Evolutionary conservation across 768 basidiomycete genomes (phyloP).

Genomic region (Lactifluus subvellereus): DNA sequence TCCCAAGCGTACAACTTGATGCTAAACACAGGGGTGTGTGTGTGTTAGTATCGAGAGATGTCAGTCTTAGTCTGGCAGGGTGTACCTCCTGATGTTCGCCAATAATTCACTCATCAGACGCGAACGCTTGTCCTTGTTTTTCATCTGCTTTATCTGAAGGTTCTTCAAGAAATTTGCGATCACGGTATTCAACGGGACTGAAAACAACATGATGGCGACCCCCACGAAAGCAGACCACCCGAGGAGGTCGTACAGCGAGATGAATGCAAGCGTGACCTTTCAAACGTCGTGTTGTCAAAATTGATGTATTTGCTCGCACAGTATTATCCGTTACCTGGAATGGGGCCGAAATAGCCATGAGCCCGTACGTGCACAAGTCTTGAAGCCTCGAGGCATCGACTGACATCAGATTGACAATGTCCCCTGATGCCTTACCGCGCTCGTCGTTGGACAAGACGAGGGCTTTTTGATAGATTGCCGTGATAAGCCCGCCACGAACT

Average conservation of each 20-base stretch:
- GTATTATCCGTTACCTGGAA: slow-evolving; percentile 50
- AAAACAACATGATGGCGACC: slow-evolving; percentile 81
- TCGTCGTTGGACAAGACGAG: slow-evolving; percentile 84
- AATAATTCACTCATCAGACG: slow-evolving; percentile 91
- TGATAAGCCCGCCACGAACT: slow-evolving; percentile 84
- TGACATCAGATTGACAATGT: slow-evolving; percentile 92
- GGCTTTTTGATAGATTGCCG: slow-evolving; percentile 80
- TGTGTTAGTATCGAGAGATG: background rate
- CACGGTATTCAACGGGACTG: slow-evolving; percentile 65
- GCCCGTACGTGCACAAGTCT: slow-evolving; percentile 74
- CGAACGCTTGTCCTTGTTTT: slow-evolving; percentile 79
- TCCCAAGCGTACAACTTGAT: slow-evolving; percentile 97
- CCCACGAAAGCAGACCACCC: slow-evolving; percentile 92
- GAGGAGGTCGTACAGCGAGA: slow-evolving; percentile 83
- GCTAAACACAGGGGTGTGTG: slow-evolving; percentile 33
- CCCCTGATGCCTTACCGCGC: slow-evolving; percentile 73
- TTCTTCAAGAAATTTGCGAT: slow-evolving; percentile 66
- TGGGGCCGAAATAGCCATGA: slow-evolving; percentile 82
- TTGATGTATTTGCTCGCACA: background rate
- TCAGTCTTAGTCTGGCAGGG: background rate
- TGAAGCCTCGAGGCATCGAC: slow-evolving; percentile 78
- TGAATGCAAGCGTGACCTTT: slow-evolving; percentile 80
- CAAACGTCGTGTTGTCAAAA: background rate
- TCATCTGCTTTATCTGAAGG: slow-evolving; percentile 90
- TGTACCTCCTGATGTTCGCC: slow-evolving; percentile 78